phyloP scores from a whole-genome alignment of 352 stramenopile genomes.

The Pythium myriotylum region DNA sequence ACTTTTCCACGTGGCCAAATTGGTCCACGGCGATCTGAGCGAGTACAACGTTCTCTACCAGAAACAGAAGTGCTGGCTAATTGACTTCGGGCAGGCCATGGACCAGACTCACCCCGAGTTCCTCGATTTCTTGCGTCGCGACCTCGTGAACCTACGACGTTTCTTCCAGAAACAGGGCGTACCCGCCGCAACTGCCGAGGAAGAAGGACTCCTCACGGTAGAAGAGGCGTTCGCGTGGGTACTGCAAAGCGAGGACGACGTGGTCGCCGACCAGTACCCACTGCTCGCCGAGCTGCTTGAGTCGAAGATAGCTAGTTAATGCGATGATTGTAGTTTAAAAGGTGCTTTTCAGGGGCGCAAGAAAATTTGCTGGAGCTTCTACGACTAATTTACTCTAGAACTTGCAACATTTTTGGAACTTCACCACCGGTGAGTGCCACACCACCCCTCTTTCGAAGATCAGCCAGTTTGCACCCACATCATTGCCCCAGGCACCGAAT shows the following conservation, averaged over 20 bases:
- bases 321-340: no score
- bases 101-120: slow-evolving; percentile 79
- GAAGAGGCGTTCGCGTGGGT: slow-evolving; percentile 20
- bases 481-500: no score
- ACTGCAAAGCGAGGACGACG: not conserved
- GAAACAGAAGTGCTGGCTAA: slow-evolving; percentile 79
- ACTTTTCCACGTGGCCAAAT: slow-evolving; percentile 55
- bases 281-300: no score
- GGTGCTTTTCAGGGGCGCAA: no score
- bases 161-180: slow-evolving; percentile 76
- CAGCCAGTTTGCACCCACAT: no score
- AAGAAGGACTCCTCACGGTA: slow-evolving; percentile 5
- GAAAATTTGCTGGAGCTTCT: no score
- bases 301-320: no score
- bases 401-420: no score
- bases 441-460: no score
- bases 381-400: no score
- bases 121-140: slow-evolving; percentile 62
- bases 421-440: no score
- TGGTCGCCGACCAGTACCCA: no score
- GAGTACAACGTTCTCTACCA: slow-evolving; percentile 91
- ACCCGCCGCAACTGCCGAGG: not conserved
- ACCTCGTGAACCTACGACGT: slow-evolving; percentile 70
- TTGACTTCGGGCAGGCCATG: slow-evolving; percentile 92
- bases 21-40: slow-evolving; percentile 73